Evolutionary conservation across 805 yeast genomes (phyloP), one percentile per base, ranked within the genome.

Genomic region (Suhomyces canberraensis): DNA sequence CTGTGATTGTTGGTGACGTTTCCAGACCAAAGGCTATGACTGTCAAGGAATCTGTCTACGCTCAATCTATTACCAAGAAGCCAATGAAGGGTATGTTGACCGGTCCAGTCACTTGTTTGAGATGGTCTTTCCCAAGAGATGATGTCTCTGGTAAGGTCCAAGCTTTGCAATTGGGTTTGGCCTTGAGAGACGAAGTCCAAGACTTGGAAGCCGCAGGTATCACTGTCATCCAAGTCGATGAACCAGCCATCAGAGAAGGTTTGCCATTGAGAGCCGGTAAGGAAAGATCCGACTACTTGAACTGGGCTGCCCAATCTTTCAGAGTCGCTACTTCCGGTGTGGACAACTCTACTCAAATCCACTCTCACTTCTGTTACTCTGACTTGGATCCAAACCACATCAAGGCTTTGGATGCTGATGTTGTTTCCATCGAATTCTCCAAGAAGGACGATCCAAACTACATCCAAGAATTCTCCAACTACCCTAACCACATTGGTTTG

Each of bases 111-210:
- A 93, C 98, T 66, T 88, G 95, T 75, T 84, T 93, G 70, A 87
- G 98, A 82, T 93, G 98, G 98, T 93, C 98, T 58, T 93, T 93
- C 97, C 98, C 98, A 78, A 88, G 98, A 84, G 91, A 90, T 67
- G 98, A 93, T 62, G 84, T 91, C 54, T 76, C 95, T 47, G 90
- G 85, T 75, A 79, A 85, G 76, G 78, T 80, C 54, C 98, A 93
- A 78, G 88, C 97, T 56, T 79, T 85, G 69, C 98, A 93, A 80
- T 84, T 93, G 65, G 95, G 95, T 66, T 78, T 93, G 62, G 98
- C 98, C 56, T 79, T 93, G 65, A 88, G 98, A 77, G 98, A 93
- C 61, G 98, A 93, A 80, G 98, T 93, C 58, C 77, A 83, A 63
- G 98, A 93, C 69, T 86, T 93, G 69, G 98, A 93, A 79, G 84